Percentiles rank a stretch among this genome's conserved stretches.
These are phyloP conservation scores for Eucalyptus cloeziana DNA, from an alignment of 345 rosid genomes.

Conservation along the genomic window DNA sequence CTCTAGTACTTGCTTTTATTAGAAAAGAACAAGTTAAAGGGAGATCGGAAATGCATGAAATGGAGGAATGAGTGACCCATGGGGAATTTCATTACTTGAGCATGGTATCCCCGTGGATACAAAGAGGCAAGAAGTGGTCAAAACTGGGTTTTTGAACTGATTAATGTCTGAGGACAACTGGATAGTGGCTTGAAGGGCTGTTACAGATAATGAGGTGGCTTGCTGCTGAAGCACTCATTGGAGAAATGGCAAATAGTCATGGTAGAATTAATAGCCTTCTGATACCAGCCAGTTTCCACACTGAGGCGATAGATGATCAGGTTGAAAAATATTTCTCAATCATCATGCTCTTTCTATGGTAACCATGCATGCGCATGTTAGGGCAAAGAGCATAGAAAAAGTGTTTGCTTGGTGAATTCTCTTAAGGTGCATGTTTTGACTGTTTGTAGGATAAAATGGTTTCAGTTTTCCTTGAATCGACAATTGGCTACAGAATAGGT, in stretches of 20 bases:
- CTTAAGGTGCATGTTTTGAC: background rate
- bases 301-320: background rate
- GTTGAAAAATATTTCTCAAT: background rate
- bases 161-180: background rate
- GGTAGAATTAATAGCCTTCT: background rate
- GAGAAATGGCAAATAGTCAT: background rate
- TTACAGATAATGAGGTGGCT: background rate
- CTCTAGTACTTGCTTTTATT: background rate
- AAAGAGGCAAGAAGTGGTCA: background rate
- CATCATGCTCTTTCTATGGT: background rate
- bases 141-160: background rate
- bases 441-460: background rate
- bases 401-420: background rate
- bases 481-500: background rate
- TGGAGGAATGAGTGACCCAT: background rate
- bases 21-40: background rate
- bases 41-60: background rate
- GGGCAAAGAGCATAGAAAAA: background rate
- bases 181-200: background rate
- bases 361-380: background rate
- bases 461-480: background rate
- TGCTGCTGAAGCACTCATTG: background rate
- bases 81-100: background rate
- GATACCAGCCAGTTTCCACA: background rate
- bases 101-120: background rate